Conservation (phyloP, 2,329 filamentous ascomycete species). For the Monascus ruber region DNA sequence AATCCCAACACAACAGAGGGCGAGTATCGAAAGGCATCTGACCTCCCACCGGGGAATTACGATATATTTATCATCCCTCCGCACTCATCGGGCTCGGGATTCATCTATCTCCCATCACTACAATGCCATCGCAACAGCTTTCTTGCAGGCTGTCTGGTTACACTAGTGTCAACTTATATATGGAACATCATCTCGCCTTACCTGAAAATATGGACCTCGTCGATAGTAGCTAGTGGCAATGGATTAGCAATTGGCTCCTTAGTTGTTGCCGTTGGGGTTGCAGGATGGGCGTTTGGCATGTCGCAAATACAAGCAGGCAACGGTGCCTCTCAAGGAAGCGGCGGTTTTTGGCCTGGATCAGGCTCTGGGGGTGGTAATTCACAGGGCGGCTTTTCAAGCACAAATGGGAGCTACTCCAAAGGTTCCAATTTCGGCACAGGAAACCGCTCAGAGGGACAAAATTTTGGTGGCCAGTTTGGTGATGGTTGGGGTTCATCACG, state of each 20-base stretch:
- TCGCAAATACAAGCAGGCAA: constrained; percentile 39
- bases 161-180: constrained; percentile 60
- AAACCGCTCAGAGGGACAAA: constrained; percentile 12
- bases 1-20: constrained; percentile 56
- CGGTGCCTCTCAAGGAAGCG: constrained; percentile 11
- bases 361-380: constrained; percentile 10
- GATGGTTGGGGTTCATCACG: constrained; percentile 22
- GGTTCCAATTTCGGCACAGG: constrained; percentile 14
- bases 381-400: constrained; percentile 9
- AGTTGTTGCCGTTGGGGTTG: constrained; percentile 60
- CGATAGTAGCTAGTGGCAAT: constrained; percentile 60
- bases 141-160: constrained; percentile 70
- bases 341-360: constrained; percentile 13
- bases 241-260: constrained; percentile 63
- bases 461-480: constrained; percentile 18
- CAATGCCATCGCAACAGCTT: constrained; percentile 83
- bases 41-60: constrained; percentile 79
- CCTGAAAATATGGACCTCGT: constrained; percentile 60
- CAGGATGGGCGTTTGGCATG: constrained; percentile 65
- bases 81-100: constrained; percentile 77
- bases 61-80: constrained; percentile 96
- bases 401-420: constrained; percentile 13
- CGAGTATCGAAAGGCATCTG: constrained; percentile 35
- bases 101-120: constrained; percentile 86
- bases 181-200: constrained; percentile 63